Evolutionary conservation across 768 basidiomycete genomes (phyloP).

Genomic region (Cystobasidium onofrii): DNA sequence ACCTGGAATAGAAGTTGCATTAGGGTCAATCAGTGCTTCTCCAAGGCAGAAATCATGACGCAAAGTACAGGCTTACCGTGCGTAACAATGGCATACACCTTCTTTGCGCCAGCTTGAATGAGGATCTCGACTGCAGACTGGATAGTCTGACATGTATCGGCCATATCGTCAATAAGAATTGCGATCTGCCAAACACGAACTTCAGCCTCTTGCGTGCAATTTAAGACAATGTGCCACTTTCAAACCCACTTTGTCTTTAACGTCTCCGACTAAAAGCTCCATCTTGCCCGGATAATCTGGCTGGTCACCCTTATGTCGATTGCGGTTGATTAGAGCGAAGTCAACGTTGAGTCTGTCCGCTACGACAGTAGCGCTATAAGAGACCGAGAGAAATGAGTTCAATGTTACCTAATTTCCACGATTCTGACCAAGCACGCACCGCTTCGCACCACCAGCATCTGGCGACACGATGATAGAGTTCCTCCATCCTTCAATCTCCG

Average conservation of each 20-base stretch:
- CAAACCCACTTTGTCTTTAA: conserved; percentile 65
- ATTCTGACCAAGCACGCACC: conserved; percentile 52
- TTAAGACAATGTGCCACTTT: neutral
- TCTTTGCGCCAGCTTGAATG: conserved; percentile 76
- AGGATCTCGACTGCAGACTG: conserved; percentile 75
- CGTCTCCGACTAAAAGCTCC: conserved; percentile 92
- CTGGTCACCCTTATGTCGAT: conserved; percentile 55
- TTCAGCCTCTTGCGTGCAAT: neutral
- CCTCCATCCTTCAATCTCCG: conserved; percentile 72
- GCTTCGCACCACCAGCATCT: conserved; percentile 96
- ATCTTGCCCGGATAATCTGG: conserved; percentile 49
- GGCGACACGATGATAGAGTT: conserved; percentile 89
- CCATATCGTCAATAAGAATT: conserved; percentile 97
- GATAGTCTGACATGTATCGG: conserved; percentile 88
- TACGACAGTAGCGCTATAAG: conserved; percentile 71
- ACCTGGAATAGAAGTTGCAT: conserved; percentile 50
- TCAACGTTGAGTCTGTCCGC: conserved; percentile 92
- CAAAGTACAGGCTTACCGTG: conserved; percentile 58
- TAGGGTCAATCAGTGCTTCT: conserved; percentile 31
- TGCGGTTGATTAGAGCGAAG: conserved; percentile 89
- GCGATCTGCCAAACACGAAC: conserved; percentile 56
- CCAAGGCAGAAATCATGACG: conserved; percentile 37
- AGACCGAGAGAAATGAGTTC: too few species aligned
- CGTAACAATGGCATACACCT: conserved; percentile 78
- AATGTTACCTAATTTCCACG: too few species aligned